Evolutionary conservation across 2,329 filamentous ascomycete genomes (phyloP).

Genomic region (Xylariaceae sp.): DNA sequence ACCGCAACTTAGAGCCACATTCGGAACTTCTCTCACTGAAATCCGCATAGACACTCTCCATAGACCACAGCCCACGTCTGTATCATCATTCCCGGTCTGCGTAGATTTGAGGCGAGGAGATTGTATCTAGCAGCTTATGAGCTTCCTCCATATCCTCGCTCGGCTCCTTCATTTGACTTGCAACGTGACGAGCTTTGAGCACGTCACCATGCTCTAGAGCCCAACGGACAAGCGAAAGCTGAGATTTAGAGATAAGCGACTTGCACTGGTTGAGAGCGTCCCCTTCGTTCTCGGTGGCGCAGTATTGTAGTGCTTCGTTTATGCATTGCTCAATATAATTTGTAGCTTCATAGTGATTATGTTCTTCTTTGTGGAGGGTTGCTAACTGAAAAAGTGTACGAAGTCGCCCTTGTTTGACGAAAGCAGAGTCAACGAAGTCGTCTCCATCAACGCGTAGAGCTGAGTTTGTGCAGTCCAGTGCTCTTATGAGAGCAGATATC

Average conservation of each 20-base stretch:
- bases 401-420: neutral
- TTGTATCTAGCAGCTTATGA: neutral
- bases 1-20: too few species aligned
- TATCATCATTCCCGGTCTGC: too few species aligned
- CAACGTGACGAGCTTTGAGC: slow-evolving; percentile 1
- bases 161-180: too few species aligned
- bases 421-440: neutral
- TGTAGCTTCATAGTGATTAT: neutral
- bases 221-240: slow-evolving; percentile 1
- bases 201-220: neutral
- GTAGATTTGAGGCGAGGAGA: too few species aligned
- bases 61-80: too few species aligned
- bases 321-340: slow-evolving; percentile 1
- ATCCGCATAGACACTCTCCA: too few species aligned
- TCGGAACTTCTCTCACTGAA: too few species aligned
- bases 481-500: neutral
- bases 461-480: neutral
- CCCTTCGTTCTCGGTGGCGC: neutral
- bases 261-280: too few species aligned
- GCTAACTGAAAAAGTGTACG: slow-evolving; percentile 1
- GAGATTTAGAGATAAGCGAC: neutral
- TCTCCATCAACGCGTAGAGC: too few species aligned
- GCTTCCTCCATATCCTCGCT: neutral
- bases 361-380: neutral
- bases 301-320: slow-evolving; percentile 1